Percentiles rank a stretch among this genome's conserved stretches.
Conservation (phyloP, 1,139 yeast species). For the Blastobotrys buckinghamii region DNA sequence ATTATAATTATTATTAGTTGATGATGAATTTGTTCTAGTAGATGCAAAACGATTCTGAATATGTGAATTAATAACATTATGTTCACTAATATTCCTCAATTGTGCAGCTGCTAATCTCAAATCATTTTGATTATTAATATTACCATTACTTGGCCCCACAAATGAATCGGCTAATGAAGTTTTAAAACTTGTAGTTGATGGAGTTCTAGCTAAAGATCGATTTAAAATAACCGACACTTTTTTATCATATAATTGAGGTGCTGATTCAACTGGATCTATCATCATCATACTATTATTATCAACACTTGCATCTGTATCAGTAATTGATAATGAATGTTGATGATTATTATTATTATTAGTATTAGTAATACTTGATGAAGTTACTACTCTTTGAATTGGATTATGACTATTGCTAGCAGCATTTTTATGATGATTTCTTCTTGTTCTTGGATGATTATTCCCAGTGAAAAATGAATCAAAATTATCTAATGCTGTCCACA, state of each 20-base stretch:
- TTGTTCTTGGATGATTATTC: not conserved
- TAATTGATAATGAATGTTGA: constrained; percentile 17
- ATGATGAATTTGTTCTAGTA: not conserved
- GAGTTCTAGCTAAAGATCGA: constrained; percentile 67
- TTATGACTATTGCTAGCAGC: not conserved
- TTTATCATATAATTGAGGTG: constrained; percentile 73
- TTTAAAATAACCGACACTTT: constrained; percentile 72
- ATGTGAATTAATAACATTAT: not conserved
- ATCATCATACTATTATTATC: constrained; percentile 25
- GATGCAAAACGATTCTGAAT: not conserved
- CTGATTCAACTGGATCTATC: constrained; percentile 53
- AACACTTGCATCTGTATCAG: constrained; percentile 40
- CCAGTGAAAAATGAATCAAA: constrained; percentile 88
- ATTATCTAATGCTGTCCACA: constrained; percentile 96
- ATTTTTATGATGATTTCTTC: not conserved
- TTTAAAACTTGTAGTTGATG: constrained; percentile 71
- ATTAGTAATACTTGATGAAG: not conserved
- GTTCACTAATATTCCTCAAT: not conserved
- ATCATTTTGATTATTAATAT: not conserved
- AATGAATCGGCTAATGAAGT: constrained; percentile 51
- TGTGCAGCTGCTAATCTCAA: constrained; percentile 3
- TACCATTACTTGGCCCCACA: constrained; percentile 14
- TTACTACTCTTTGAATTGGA: not conserved
- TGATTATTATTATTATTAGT: constrained; percentile 24
- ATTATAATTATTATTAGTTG: not conserved